A percentile compares a stretch with the other conserved stretches of the same genome.
phyloP scores from a whole-genome alignment of 2,329 filamentous ascomycete species.

The Pseudogymnoascus sp. region DNA sequence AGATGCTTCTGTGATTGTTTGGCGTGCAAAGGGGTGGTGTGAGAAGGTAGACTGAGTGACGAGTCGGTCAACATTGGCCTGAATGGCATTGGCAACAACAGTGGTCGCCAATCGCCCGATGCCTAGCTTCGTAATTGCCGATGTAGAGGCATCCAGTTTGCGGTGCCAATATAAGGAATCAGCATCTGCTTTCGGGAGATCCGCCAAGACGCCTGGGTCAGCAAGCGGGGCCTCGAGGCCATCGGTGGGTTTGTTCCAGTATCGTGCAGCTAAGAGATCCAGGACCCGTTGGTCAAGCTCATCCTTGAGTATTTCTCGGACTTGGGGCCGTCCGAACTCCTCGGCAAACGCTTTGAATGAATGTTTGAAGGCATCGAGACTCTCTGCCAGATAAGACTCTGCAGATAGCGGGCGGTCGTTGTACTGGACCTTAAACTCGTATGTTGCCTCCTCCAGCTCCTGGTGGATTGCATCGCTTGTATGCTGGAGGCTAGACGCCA shows the following conservation, averaged over 20 bases:
- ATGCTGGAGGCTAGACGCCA: slow-evolving; percentile 83
- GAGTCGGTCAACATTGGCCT: slow-evolving; percentile 72
- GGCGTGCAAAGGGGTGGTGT: slow-evolving; percentile 81
- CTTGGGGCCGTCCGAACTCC: slow-evolving; percentile 80
- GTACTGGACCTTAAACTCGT: slow-evolving; percentile 99
- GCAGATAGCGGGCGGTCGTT: slow-evolving; percentile 92
- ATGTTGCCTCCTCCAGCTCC: slow-evolving; percentile 92
- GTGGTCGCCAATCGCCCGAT: slow-evolving; percentile 89
- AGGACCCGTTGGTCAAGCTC: slow-evolving; percentile 93
- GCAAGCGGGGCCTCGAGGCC: slow-evolving; percentile 61
- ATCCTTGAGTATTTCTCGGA: slow-evolving; percentile 80
- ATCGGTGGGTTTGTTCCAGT: slow-evolving; percentile 95
- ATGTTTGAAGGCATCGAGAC: slow-evolving; percentile 93
- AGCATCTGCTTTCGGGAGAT: slow-evolving; percentile 77
- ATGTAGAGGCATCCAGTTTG: slow-evolving; percentile 87
- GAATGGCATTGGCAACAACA: slow-evolving; percentile 81
- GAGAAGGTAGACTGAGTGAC: slow-evolving; percentile 77
- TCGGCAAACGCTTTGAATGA: slow-evolving; percentile 93
- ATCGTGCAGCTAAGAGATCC: slow-evolving; percentile 83
- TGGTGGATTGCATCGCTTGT: slow-evolving; percentile 90
- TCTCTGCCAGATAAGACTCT: slow-evolving; percentile 94
- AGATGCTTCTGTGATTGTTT: slow-evolving; percentile 88
- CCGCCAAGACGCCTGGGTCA: slow-evolving; percentile 65
- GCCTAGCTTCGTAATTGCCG: slow-evolving; percentile 84
- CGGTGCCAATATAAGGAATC: slow-evolving; percentile 87